Conservation (phyloP, 2,329 filamentous ascomycete genomes). For the Rasamsonia emersonii region DNA sequence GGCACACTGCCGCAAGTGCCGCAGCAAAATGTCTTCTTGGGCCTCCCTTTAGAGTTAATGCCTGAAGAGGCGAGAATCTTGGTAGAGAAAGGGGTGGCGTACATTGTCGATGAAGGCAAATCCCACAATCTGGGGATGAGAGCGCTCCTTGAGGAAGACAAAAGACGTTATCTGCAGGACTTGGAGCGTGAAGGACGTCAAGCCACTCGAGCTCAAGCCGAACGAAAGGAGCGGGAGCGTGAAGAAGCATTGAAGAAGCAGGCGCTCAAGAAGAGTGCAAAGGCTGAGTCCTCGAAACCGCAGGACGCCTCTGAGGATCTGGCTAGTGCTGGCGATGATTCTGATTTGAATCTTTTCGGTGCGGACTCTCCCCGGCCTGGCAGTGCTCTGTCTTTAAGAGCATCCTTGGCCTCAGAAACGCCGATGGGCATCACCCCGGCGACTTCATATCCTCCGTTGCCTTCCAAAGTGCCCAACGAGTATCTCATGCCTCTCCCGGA, state of each 20-base stretch:
- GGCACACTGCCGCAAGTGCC: conserved; percentile 87
- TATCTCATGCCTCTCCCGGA: conserved; percentile 22
- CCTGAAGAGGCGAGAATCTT: conserved; percentile 80
- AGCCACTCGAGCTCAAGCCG: conserved; percentile 37
- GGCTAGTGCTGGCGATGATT: conserved; percentile 5
- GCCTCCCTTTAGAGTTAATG: conserved; percentile 80
- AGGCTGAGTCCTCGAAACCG: conserved; percentile 8
- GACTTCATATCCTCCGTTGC: conserved; percentile 40
- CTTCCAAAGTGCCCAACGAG: conserved; percentile 19
- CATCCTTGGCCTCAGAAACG: conserved; percentile 13
- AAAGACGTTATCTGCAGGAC: conserved; percentile 52
- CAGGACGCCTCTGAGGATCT: conserved; percentile 6
- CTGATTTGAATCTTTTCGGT: conserved; percentile 19
- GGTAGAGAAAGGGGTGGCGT: conserved; percentile 66
- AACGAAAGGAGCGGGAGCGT: conserved; percentile 42
- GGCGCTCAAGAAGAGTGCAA: conserved; percentile 23
- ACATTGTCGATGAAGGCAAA: conserved; percentile 69
- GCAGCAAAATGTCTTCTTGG: conserved; percentile 89
- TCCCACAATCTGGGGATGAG: conserved; percentile 60
- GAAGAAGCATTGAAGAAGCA: conserved; percentile 44
- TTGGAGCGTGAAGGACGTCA: conserved; percentile 48
- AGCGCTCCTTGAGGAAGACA: conserved; percentile 49
- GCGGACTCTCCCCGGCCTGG: conserved; percentile 5
- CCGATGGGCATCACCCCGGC: conserved; percentile 40
- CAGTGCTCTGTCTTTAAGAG: conserved; percentile 4